Conservation (phyloP, 1,284 basidiomycete species). For the Cutaneotrichosporon sp. region DNA sequence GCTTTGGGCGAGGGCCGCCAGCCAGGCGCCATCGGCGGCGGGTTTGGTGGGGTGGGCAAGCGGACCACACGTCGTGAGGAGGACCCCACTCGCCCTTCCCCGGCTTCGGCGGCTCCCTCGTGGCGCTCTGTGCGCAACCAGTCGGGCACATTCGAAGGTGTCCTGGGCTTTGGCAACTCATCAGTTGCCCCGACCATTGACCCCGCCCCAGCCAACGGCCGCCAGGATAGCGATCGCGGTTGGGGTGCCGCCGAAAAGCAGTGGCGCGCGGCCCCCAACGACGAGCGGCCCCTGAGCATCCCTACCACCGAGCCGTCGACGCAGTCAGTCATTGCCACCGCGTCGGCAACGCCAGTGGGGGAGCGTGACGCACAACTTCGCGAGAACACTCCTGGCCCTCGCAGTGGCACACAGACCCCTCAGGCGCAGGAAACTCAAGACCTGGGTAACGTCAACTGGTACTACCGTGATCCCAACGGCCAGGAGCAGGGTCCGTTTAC, state of each 20-base stretch:
- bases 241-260: conserved; percentile 49
- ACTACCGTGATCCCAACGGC: conserved; percentile 85
- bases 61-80: conserved; percentile 23
- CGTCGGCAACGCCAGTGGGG: conserved; percentile 42
- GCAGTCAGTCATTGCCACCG: conserved; percentile 39
- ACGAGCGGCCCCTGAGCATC: conserved; percentile 12
- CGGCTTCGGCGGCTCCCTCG: conserved; percentile 31
- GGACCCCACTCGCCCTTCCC: conserved; percentile 8
- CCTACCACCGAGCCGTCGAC: conserved; percentile 23
- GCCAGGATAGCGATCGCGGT: conserved; percentile 31
- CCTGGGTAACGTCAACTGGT: conserved; percentile 76
- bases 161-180: conserved; percentile 44
- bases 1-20: conserved; percentile 29
- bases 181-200: conserved; percentile 11
- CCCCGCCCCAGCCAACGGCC: conserved; percentile 25
- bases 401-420: conserved; percentile 15
- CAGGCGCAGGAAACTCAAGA: conserved; percentile 52
- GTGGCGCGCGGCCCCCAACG: conserved; percentile 31
- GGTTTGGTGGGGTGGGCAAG: conserved; percentile 47
- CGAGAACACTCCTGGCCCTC: conserved; percentile 23
- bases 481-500: conserved; percentile 92
- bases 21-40: conserved; percentile 46
- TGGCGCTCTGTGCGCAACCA: conserved; percentile 45
- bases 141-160: conserved; percentile 52
- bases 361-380: conserved; percentile 44